Evolutionary conservation across 371 early-diverging fungal species (phyloP).

Genomic region (Mortierella sp.): DNA sequence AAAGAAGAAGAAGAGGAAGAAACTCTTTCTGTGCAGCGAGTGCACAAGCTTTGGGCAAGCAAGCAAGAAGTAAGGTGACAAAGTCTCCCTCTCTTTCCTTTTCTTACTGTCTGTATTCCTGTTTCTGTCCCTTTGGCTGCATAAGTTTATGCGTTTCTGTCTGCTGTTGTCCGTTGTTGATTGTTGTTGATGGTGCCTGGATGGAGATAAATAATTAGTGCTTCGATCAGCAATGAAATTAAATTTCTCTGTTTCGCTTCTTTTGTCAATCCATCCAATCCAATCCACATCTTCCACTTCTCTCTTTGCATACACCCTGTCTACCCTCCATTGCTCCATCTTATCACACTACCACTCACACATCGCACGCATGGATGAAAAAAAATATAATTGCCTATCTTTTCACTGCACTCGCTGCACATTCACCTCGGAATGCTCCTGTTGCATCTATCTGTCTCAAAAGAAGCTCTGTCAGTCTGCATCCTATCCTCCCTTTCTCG

Average conservation of each 20-base stretch:
- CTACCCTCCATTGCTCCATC: too few species aligned
- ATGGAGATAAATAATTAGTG: neutral
- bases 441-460: neutral
- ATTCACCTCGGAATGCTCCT: too few species aligned
- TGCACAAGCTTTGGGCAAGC: neutral
- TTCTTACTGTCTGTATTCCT: neutral
- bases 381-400: too few species aligned
- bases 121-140: neutral
- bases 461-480: too few species aligned
- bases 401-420: too few species aligned
- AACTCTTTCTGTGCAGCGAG: neutral
- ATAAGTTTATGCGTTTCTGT: too few species aligned
- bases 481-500: too few species aligned
- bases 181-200: neutral
- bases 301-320: neutral
- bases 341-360: too few species aligned
- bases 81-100: too few species aligned
- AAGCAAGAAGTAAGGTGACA: neutral
- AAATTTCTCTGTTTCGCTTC: neutral
- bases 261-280: neutral
- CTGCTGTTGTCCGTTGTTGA: neutral
- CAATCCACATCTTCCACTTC: neutral
- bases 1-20: neutral
- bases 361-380: too few species aligned
- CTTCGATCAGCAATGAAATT: constrained; percentile 5